Percentiles rank a stretch among this genome's conserved stretches.
These are phyloP conservation scores for Rhizophora mangle DNA, from an alignment of 345 rosid genomes.

Conservation along the genomic window DNA sequence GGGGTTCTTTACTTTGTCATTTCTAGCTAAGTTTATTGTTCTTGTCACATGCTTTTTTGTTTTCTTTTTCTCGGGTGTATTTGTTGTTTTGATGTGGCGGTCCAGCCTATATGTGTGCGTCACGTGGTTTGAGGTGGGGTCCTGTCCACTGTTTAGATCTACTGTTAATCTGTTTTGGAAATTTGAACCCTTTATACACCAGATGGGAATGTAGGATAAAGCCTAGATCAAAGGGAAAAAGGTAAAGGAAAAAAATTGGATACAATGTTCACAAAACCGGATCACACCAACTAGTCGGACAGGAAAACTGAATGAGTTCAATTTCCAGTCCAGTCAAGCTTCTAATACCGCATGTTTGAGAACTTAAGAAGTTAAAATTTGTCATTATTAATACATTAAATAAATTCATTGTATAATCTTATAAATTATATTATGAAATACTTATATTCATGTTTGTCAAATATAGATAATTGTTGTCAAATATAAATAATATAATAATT, in stretches of 20 bases:
- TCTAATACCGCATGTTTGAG: no score
- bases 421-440: no score
- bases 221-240: conserved; percentile 20
- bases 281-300: neutral
- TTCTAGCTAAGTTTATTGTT: conserved; percentile 3
- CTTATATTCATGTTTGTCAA: no score
- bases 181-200: neutral
- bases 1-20: no score
- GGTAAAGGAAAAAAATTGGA: no score
- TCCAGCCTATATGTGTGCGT: conserved; percentile 16
- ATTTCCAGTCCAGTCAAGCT: no score
- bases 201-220: neutral
- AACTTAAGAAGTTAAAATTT: no score
- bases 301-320: neutral
- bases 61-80: neutral
- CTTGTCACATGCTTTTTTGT: conserved; percentile 21
- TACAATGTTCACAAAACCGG: no score
- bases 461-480: no score
- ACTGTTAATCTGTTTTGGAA: conserved; percentile 6
- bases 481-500: no score
- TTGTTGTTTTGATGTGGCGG: neutral
- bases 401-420: no score
- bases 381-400: no score
- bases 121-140: conserved; percentile 31
- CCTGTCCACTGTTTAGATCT: neutral